Base-by-base conservation (phyloP, 2,329 filamentous ascomycete genomes). In the Cladosporium phlei region DNA sequence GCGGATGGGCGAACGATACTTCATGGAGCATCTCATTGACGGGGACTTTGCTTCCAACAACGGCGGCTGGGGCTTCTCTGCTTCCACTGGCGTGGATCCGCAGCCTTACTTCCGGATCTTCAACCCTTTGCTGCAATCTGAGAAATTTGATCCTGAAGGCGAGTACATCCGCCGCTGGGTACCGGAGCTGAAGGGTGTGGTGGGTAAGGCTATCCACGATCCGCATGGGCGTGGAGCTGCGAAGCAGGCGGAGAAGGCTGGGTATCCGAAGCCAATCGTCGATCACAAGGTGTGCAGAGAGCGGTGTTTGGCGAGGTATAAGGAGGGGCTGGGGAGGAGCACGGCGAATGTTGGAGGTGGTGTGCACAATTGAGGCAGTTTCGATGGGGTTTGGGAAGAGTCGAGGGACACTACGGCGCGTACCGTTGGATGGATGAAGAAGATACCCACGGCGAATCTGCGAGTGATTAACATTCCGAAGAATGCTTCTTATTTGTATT, bases 81-180 rank as follows among this genome's bases (percentile, higher is more conserved):
- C 83, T 4, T 79, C 75, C 14, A 83, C 82, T 0, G 85, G 87
- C 1, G 86, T 89, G 5, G 88, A 94, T 64, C 86, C 88, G 1
- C 86, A 95, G 66, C 88, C 89, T 0, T 95, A 94, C 62, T 95
- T 95, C 53, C 77, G 88, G 5, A 86, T 95, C 42, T 95, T 95
- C 68, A 95, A 94, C 58, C 89, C 89, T 0, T 63, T 88, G 34
- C 68, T 87, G 16, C 89, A 95, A 69, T 88, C 85, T 56, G 86
- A 93, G 72, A 90, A 85, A 66, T 95, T 94, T 56, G 89, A 95
- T 60, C 71, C 77, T 0, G 73, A 84, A 0, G 90, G 88, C 0
- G 79, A 80, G 17, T 95, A 91, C 63, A 94, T 95, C 46, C 76
- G 85, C 29, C 80, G 79, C 48, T 95, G 88, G 88, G 73, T 95